These are phyloP conservation scores for Arctium lappa DNA, from an alignment of 129 eudicot genomes.

Conservation along the genomic window DNA sequence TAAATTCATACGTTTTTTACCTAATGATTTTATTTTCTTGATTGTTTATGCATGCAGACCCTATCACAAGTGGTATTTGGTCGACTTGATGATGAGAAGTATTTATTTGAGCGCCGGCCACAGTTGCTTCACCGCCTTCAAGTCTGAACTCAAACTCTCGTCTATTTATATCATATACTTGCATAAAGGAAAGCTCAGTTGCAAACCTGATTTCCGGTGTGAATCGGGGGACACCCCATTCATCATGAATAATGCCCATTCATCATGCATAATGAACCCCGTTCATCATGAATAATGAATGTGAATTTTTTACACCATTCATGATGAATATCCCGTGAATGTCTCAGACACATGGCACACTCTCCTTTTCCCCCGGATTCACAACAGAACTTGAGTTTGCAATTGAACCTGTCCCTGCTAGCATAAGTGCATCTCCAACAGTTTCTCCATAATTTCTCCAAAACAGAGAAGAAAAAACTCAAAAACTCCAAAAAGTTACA, in stretches of 20 bases:
- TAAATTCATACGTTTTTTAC: not conserved
- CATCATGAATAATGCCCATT: not conserved
- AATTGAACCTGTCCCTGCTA: too few relatives aligned
- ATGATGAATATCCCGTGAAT: not conserved
- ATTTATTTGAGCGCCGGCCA: constrained; percentile 74
- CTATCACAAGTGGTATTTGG: constrained; percentile 83
- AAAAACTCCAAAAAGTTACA: not conserved
- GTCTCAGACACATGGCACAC: too few relatives aligned
- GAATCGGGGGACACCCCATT: not conserved
- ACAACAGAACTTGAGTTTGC: too few relatives aligned
- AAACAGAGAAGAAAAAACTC: not conserved
- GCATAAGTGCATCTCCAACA: not conserved
- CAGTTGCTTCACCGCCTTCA: constrained; percentile 93
- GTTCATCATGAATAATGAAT: not conserved
- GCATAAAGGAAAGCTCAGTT: not conserved
- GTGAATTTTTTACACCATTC: not conserved
- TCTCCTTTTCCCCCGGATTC: too few relatives aligned
- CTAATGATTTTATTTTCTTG: not conserved
- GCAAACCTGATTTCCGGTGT: not conserved
- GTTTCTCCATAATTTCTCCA: not conserved
- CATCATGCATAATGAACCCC: not conserved
- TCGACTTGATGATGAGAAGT: constrained; percentile 78
- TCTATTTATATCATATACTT: not conserved
- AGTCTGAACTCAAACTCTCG: constrained; percentile 37
- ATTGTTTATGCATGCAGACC: constrained; percentile 45